Percentiles rank a stretch among this genome's conserved stretches.
These are phyloP conservation scores for Sordariomycetes sp. DNA, from an alignment of 2,329 filamentous ascomycete species.

Conservation along the genomic window DNA sequence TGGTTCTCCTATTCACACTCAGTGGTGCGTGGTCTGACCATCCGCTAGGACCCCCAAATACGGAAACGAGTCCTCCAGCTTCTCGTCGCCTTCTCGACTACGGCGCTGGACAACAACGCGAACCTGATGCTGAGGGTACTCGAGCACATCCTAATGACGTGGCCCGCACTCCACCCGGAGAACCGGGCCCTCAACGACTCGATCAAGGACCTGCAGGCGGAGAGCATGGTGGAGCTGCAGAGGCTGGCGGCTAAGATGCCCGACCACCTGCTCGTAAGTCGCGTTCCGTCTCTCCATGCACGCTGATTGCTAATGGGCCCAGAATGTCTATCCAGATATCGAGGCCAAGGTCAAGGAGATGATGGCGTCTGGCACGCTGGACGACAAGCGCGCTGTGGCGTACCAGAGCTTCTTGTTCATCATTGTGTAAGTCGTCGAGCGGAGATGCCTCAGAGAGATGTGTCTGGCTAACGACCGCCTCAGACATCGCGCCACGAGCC, in stretches of 20 bases:
- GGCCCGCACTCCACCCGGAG: constrained; percentile 58
- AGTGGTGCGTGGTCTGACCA: too few species aligned
- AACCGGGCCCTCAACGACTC: constrained; percentile 70
- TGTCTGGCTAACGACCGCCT: neutral
- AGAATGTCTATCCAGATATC: constrained; percentile 78
- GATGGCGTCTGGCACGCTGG: constrained; percentile 55
- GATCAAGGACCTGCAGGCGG: constrained; percentile 74
- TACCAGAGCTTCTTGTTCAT: constrained; percentile 89
- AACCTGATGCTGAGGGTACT: constrained; percentile 79
- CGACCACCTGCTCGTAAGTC: constrained; percentile 64
- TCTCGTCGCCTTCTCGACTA: constrained; percentile 73
- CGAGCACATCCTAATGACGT: constrained; percentile 79
- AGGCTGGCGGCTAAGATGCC: constrained; percentile 82
- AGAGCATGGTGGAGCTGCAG: constrained; percentile 79
- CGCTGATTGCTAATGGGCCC: neutral
- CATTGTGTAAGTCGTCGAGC: constrained; percentile 50
- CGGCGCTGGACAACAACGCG: constrained; percentile 62
- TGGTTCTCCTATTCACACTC: too few species aligned
- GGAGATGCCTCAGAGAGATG: neutral
- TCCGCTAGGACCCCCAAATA: constrained; percentile 78
- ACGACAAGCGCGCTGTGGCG: constrained; percentile 74
- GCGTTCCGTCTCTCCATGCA: neutral
- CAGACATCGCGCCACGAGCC: constrained; percentile 66
- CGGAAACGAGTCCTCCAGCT: constrained; percentile 71
- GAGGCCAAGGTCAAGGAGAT: constrained; percentile 74